Conservation (phyloP, 1,284 basidiomycete genomes). For the Coniferiporia sulphurascens region DNA sequence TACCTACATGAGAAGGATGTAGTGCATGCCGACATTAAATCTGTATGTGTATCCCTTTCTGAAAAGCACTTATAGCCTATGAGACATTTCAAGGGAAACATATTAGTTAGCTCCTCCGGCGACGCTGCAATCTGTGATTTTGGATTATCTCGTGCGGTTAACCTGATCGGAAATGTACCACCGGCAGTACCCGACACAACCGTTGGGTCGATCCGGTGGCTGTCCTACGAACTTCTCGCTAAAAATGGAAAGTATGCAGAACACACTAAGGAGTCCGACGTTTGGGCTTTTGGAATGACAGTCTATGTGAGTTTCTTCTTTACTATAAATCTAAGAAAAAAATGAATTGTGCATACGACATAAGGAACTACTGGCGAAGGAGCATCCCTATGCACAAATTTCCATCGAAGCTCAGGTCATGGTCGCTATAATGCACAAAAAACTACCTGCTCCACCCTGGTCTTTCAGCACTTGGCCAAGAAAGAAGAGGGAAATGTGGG, state of each 20-base stretch:
- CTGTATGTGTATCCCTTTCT: background rate
- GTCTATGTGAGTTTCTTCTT: background rate
- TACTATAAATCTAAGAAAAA: background rate
- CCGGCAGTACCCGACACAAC: background rate
- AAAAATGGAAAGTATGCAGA: background rate
- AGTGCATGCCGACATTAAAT: slow-evolving; percentile 18
- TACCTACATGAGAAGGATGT: slow-evolving; percentile 13
- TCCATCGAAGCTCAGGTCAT: background rate
- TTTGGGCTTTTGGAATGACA: background rate
- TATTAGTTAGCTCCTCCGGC: slow-evolving; percentile 1
- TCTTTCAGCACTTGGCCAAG: background rate
- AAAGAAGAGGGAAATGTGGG: background rate
- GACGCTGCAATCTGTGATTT: slow-evolving; percentile 7
- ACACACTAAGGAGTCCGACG: background rate
- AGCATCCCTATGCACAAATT: background rate
- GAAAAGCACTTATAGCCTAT: background rate
- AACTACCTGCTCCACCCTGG: background rate
- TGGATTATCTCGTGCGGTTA: slow-evolving; percentile 1
- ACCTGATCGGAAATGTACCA: too few relatives aligned
- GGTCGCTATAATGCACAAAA: background rate
- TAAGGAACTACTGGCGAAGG: slow-evolving; percentile 2
- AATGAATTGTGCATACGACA: background rate
- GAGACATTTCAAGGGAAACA: slow-evolving; percentile 7
- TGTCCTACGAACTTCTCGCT: background rate
- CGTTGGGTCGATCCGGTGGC: slow-evolving; percentile 1